phyloP scores from a whole-genome alignment of 768 basidiomycete genomes.

The Cystobasidium ongulense region DNA sequence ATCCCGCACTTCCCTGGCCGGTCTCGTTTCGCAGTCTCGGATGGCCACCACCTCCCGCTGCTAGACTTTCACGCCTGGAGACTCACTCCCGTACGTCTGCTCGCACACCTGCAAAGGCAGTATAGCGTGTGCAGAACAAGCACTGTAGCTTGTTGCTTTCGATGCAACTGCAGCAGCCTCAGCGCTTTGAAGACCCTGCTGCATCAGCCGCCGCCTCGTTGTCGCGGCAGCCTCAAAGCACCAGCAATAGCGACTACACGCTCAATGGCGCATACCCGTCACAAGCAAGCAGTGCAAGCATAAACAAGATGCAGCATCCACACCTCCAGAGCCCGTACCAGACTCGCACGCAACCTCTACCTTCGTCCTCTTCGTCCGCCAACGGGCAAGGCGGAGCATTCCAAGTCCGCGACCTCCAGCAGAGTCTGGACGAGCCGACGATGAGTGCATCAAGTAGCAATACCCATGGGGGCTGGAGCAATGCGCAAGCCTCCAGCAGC shows the following conservation, averaged over 20 bases:
- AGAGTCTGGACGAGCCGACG: neutral
- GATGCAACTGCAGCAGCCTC: neutral
- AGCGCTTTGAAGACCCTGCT: neutral
- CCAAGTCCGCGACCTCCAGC: neutral
- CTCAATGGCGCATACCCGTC: neutral
- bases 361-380: neutral
- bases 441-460: neutral
- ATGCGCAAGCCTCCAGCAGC: neutral
- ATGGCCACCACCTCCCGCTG: too few relatives aligned
- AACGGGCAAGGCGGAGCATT: neutral
- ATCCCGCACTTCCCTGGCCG: too few relatives aligned
- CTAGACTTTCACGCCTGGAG: too few relatives aligned
- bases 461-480: neutral
- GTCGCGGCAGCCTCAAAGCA: neutral
- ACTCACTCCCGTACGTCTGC: too few relatives aligned
- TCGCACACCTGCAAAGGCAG: too few relatives aligned
- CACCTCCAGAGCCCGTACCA: neutral
- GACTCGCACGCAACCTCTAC: neutral
- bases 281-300: neutral
- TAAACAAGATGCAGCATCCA: slow-evolving; percentile 10
- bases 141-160: neutral
- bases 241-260: neutral
- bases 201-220: neutral
- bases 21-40: too few relatives aligned
- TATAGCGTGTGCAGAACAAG: too few relatives aligned